Conservation (phyloP, 768 basidiomycete species). For the Leccinum barrowsii region DNA sequence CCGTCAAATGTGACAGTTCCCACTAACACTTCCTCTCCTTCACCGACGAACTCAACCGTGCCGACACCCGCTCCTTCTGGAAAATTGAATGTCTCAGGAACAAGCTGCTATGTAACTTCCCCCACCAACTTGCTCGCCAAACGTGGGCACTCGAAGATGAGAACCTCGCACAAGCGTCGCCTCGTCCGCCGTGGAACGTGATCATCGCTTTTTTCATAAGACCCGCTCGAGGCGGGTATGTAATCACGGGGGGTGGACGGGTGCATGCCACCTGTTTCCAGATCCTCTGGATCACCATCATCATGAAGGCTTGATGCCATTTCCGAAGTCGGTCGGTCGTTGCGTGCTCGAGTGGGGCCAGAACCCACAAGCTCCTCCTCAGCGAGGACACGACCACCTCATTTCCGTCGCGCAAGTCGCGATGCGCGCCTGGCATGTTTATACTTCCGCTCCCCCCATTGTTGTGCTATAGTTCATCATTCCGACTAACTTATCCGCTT, state of each 20-base stretch:
- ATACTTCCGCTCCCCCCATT: background rate
- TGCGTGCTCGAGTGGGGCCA: slow-evolving; percentile 4
- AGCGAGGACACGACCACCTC: background rate
- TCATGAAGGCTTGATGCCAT: slow-evolving; percentile 15
- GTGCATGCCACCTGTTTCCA: background rate
- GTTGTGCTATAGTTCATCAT: background rate
- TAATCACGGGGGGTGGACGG: background rate
- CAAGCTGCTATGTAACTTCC: slow-evolving; percentile 18
- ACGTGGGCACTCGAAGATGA: slow-evolving; percentile 12
- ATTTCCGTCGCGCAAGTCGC: slow-evolving; percentile 11
- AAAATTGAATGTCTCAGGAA: slow-evolving; percentile 5
- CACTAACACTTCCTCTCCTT: slow-evolving; percentile 20
- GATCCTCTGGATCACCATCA: background rate
- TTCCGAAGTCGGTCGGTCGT: slow-evolving; percentile 1
- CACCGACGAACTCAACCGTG: background rate
- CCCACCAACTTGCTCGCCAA: slow-evolving; percentile 15
- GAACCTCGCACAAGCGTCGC: slow-evolving; percentile 20
- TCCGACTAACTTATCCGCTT: slow-evolving; percentile 19
- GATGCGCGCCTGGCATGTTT: background rate
- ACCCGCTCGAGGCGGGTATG: background rate
- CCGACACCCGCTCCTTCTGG: slow-evolving; percentile 8
- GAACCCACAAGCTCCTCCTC: slow-evolving; percentile 3
- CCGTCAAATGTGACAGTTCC: slow-evolving; percentile 19
- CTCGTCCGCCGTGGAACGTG: slow-evolving; percentile 16
- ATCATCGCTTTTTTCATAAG: background rate